Evolutionary conservation across 805 yeast genomes (phyloP), one percentile per base, ranked within the genome.

Genomic region (Ogataea minuta): DNA sequence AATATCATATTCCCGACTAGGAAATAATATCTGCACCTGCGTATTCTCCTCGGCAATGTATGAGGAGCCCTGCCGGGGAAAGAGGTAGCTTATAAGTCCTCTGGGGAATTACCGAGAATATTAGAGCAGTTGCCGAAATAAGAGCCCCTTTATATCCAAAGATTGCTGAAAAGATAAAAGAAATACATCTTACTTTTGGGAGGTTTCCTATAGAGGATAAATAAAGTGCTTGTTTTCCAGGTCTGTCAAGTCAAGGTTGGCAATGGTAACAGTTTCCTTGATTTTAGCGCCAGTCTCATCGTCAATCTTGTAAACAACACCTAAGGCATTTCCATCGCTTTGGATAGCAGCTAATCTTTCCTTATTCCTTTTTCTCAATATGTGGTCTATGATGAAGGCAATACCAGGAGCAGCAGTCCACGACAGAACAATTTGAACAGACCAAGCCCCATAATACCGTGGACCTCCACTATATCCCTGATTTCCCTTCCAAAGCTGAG

Each of bases 181-280:
- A n/a, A n/a, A n/a, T n/a, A n/a, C n/a, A n/a, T n/a, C n/a, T n/a
- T n/a, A n/a, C n/a, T n/a, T n/a, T n/a, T n/a, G n/a, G n/a, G n/a
- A n/a, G n/a, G n/a, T n/a, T n/a, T 25, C 14, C 26, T 27, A 37
- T 21, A 71, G 49, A 11, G 81, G 79, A 44, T 77, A 77, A 12
- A 77, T 71, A 44, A 76, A 77, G 15, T 62, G 54, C 45, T 70
- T 61, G 50, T 76, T 76, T 44, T 77, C 77, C 19, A 68, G 54
- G 48, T 77, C 82, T 2, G 84, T 77, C 27, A 75, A 54, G 55
- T 77, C 83, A 37, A 76, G 56, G 49, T 67, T 58, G 1, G 78
- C 76, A 30, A 66, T 41, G 43, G 70, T 60, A n/a, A 68, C 74
- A 20, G 56, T 43, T 34, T 51, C 64, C 25, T 56, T 30, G 20